Evolutionary conservation across 306 rosid species (phyloP).

Genomic region (Oxytropis ochrocephala): DNA sequence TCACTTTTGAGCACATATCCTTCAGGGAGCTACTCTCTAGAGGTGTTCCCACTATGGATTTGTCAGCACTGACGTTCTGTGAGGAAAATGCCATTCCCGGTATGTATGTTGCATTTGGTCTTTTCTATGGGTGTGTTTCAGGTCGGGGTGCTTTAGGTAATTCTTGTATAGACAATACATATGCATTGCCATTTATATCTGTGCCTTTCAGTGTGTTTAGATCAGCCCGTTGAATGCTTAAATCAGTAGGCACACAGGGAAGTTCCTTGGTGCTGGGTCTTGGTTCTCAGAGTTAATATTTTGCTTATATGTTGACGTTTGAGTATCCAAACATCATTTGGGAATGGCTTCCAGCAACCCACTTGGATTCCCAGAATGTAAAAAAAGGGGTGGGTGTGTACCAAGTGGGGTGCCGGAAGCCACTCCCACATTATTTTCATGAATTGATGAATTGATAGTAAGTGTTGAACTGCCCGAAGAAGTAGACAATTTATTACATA

Average conservation of each 20-base stretch:
- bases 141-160: constrained; percentile 2
- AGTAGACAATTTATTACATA: not conserved
- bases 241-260: not conserved
- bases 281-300: constrained; percentile 5
- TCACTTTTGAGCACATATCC: constrained; percentile 48
- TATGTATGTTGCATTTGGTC: constrained; percentile 31
- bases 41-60: constrained; percentile 46
- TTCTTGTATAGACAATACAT: not conserved
- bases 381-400: no score
- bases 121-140: not conserved
- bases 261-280: not conserved
- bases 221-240: not conserved
- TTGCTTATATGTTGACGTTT: constrained; percentile 3
- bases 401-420: no score
- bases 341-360: no score
- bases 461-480: not conserved
- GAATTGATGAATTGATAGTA: not conserved
- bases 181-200: not conserved
- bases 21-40: constrained; percentile 52
- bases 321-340: not conserved
- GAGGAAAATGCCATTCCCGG: constrained; percentile 68
- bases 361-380: no score
- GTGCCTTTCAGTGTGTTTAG: not conserved
- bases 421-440: no score
- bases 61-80: constrained; percentile 47